Evolutionary conservation across 176 grass and related monocot species (phyloP).

Genomic region (Musa itinerans): DNA sequence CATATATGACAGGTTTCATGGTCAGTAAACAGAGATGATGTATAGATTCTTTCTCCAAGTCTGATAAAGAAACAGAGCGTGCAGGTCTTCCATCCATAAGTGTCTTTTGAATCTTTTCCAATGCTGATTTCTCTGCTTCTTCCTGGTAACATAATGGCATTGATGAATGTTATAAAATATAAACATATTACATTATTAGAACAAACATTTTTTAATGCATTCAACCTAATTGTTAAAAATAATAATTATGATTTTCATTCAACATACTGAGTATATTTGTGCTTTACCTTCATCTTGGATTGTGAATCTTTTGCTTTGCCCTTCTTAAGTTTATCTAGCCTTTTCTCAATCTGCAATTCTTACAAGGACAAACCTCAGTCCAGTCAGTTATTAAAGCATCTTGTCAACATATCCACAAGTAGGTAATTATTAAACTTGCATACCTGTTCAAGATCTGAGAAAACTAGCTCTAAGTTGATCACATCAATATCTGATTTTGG

Average conservation of each 20-base stretch:
- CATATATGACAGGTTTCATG: slow-evolving; percentile 97
- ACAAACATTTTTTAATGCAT: background rate
- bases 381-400: background rate
- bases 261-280: background rate
- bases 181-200: background rate
- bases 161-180: slow-evolving; percentile 2
- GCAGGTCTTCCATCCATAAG: slow-evolving; percentile 87
- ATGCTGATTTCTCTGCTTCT: slow-evolving; percentile 61
- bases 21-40: slow-evolving; percentile 78
- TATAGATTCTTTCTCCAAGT: slow-evolving; percentile 85
- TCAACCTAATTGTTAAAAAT: background rate
- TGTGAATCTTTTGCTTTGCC: slow-evolving; percentile 85
- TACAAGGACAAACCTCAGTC: slow-evolving; percentile 7
- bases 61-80: slow-evolving; percentile 70
- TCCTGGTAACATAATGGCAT: slow-evolving; percentile 43
- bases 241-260: background rate
- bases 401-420: slow-evolving; percentile 2
- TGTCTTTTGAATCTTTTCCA: slow-evolving; percentile 64
- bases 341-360: slow-evolving; percentile 86
- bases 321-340: slow-evolving; percentile 92
- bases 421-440: slow-evolving; percentile 20
- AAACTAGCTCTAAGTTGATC: slow-evolving; percentile 88
- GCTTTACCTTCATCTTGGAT: slow-evolving; percentile 68
- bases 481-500: slow-evolving; percentile 97
- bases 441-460: slow-evolving; percentile 96